Percentiles rank a stretch among this genome's conserved stretches.
phyloP scores from a whole-genome alignment of 2,329 filamentous ascomycete species.

The Ilyonectria destructans region DNA sequence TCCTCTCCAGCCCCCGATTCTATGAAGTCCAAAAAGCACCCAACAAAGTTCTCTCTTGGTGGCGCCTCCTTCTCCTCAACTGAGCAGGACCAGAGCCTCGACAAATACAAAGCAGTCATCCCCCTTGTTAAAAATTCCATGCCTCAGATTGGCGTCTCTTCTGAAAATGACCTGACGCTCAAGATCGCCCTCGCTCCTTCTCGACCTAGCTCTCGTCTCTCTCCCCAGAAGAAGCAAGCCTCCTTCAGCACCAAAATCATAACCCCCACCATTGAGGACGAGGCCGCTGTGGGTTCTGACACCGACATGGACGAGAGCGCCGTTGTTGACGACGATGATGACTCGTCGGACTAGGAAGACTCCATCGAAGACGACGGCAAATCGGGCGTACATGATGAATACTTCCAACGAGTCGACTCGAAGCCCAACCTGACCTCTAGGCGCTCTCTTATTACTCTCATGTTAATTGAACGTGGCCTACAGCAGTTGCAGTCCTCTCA shows the following conservation, averaged over 20 bases:
- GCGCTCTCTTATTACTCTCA: conserved; percentile 89
- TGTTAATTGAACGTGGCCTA: conserved; percentile 66
- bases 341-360: conserved; percentile 73
- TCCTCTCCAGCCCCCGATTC: conserved; percentile 74
- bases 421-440: conserved; percentile 87
- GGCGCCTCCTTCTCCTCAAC: conserved; percentile 82
- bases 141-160: conserved; percentile 72
- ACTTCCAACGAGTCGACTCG: conserved; percentile 94
- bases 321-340: conserved; percentile 81
- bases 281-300: conserved; percentile 70
- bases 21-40: conserved; percentile 76
- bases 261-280: conserved; percentile 75
- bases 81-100: conserved; percentile 65
- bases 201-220: conserved; percentile 60
- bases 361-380: conserved; percentile 87
- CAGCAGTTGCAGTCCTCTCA: too few species aligned
- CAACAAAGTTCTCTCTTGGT: conserved; percentile 80
- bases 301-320: conserved; percentile 86
- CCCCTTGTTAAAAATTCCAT: conserved; percentile 56
- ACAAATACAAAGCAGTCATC: conserved; percentile 56
- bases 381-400: conserved; percentile 85
- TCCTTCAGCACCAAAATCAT: conserved; percentile 86
- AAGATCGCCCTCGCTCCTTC: conserved; percentile 67
- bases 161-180: conserved; percentile 86
- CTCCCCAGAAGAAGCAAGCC: conserved; percentile 79